Percentiles rank a stretch among this genome's conserved stretches.
phyloP scores from a whole-genome alignment of 1,139 yeast genomes.

The Yamadazyma dendronema region DNA sequence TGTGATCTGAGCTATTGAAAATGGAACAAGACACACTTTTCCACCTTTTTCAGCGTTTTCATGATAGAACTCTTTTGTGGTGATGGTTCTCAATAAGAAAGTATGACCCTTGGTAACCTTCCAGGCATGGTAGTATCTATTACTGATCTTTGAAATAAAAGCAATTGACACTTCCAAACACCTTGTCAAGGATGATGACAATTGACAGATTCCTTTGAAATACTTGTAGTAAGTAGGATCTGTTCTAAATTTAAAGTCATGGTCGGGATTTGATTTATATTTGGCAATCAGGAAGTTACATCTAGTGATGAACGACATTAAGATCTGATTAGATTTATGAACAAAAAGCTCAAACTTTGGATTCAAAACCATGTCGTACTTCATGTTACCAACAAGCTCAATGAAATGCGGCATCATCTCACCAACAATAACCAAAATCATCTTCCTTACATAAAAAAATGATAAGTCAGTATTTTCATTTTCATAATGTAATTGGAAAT shows the following conservation, averaged over 20 bases:
- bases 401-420: slow-evolving; percentile 43
- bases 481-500: slow-evolving; percentile 44
- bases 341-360: slow-evolving; percentile 41
- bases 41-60: slow-evolving; percentile 16
- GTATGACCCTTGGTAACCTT: slow-evolving; percentile 46
- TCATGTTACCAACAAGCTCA: slow-evolving; percentile 30
- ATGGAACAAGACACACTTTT: slow-evolving; percentile 13
- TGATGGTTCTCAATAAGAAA: slow-evolving; percentile 26
- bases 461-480: slow-evolving; percentile 22
- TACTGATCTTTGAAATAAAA: slow-evolving; percentile 36
- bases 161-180: slow-evolving; percentile 38
- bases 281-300: slow-evolving; percentile 22
- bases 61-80: slow-evolving; percentile 30
- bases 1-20: slow-evolving; percentile 23
- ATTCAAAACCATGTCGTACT: slow-evolving; percentile 41
- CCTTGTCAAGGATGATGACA: slow-evolving; percentile 32
- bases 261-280: slow-evolving; percentile 17
- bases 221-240: slow-evolving; percentile 20
- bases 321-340: slow-evolving; percentile 37
- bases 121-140: slow-evolving; percentile 53
- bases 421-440: slow-evolving; percentile 25
- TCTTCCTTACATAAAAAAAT: slow-evolving; percentile 36
- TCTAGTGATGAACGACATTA: slow-evolving; percentile 32
- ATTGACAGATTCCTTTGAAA: slow-evolving; percentile 24
- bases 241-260: slow-evolving; percentile 15